These are phyloP conservation scores for Dendrobium huoshanense DNA, from an alignment of 106 monocot genomes.

Conservation along the genomic window DNA sequence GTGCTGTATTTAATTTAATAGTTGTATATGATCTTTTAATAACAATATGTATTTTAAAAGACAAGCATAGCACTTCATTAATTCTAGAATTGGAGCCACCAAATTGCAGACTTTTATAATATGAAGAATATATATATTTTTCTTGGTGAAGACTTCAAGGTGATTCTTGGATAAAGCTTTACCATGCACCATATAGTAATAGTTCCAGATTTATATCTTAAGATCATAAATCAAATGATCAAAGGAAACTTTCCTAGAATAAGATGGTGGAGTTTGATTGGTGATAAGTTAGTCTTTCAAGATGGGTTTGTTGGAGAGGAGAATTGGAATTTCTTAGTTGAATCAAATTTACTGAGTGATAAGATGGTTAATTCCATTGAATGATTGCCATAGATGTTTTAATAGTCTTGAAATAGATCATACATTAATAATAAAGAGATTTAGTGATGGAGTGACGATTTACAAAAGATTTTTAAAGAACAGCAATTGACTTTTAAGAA, in stretches of 20 bases:
- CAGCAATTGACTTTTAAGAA: no score
- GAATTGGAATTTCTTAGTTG: not conserved
- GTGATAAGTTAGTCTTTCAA: not conserved
- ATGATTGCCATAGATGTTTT: not conserved
- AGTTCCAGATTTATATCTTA: not conserved
- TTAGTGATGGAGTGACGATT: not conserved
- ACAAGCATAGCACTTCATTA: not conserved
- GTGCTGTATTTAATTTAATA: not conserved
- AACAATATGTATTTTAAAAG: not conserved
- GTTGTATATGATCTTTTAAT: not conserved
- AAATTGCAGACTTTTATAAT: not conserved
- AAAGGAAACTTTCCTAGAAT: not conserved
- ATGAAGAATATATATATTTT: not conserved
- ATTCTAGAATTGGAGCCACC: not conserved
- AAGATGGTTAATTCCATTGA: not conserved
- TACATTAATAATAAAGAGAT: not conserved
- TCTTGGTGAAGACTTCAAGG: not conserved
- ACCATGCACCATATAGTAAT: not conserved
- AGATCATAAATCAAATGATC: not conserved
- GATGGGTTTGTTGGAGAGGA: not conserved
- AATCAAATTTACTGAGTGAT: not conserved
- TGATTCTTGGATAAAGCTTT: not conserved
- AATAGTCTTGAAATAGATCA: not conserved
- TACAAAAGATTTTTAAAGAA: no score
- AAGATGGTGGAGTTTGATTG: not conserved